These are phyloP conservation scores for Ceratocystis lukuohia DNA, from an alignment of 2,329 filamentous ascomycete species.

Conservation along the genomic window DNA sequence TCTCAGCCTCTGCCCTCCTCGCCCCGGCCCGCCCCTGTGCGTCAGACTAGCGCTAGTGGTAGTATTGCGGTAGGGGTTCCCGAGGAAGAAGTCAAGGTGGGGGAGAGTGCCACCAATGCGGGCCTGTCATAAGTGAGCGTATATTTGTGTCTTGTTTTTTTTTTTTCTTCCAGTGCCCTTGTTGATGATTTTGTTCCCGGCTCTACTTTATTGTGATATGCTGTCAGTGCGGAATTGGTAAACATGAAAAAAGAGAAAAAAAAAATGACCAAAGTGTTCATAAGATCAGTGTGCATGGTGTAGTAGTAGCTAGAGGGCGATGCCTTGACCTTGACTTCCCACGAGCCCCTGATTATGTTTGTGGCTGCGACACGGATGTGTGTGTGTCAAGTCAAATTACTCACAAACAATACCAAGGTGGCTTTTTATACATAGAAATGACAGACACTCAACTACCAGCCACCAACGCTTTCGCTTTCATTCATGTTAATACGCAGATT, in stretches of 20 bases:
- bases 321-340: neutral
- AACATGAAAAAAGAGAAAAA: neutral
- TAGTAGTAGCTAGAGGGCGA: no score
- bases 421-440: neutral
- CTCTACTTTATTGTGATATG: neutral
- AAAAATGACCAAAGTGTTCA: neutral
- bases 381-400: neutral
- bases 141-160: neutral
- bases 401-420: neutral
- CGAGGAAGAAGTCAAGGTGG: conserved; percentile 46
- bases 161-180: neutral
- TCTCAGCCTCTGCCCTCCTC: conserved; percentile 25
- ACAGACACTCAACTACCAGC: neutral
- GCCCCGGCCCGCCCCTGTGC: conserved; percentile 30
- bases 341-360: neutral
- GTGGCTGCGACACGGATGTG: neutral
- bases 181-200: neutral
- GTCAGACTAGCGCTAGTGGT: conserved; percentile 32
- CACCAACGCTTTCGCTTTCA: neutral
- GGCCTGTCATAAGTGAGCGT: conserved; percentile 22
- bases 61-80: conserved; percentile 41
- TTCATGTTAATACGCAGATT: neutral
- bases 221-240: neutral
- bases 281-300: no score
- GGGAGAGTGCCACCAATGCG: conserved; percentile 46